Evolutionary conservation across 108 stramenopile genomes (phyloP).

Genomic region (Asterionellopsis glacialis): DNA sequence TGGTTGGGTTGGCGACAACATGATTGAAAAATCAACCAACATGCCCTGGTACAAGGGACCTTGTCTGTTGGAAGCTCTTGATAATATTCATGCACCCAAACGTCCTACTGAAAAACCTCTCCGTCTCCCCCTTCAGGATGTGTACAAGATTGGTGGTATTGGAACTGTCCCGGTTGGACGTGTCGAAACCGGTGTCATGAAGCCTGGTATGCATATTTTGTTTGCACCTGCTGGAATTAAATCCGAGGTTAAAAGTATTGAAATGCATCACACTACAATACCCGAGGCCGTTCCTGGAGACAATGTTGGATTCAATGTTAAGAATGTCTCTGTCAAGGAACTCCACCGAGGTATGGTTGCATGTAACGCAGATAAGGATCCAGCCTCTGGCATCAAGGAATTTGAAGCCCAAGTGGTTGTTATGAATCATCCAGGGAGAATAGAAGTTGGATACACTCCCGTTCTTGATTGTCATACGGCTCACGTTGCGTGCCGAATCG

Average conservation of each 20-base stretch:
- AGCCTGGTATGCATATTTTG: conserved; percentile 82
- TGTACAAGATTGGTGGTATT: conserved; percentile 93
- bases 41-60: conserved; percentile 97
- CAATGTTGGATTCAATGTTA: conserved; percentile 95
- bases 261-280: conserved; percentile 91
- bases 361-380: conserved; percentile 70
- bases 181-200: conserved; percentile 91
- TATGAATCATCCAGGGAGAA: conserved; percentile 93
- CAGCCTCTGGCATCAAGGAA: conserved; percentile 52
- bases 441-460: conserved; percentile 88
- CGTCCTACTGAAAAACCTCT: conserved; percentile 91
- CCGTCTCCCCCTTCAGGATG: conserved; percentile 93
- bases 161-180: conserved; percentile 94
- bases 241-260: conserved; percentile 87
- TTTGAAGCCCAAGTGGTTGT: conserved; percentile 93
- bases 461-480: conserved; percentile 94
- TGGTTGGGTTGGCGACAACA: conserved; percentile 95
- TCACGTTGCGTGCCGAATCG: conserved; percentile 90
- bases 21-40: conserved; percentile 82
- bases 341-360: conserved; percentile 87
- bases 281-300: conserved; percentile 88
- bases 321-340: conserved; percentile 89
- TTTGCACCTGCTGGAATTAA: conserved; percentile 80
- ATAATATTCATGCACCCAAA: conserved; percentile 80
- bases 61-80: conserved; percentile 89